Base-by-base conservation (phyloP, 2,329 filamentous ascomycete genomes). In the Dryadomyces sulphureus region DNA sequence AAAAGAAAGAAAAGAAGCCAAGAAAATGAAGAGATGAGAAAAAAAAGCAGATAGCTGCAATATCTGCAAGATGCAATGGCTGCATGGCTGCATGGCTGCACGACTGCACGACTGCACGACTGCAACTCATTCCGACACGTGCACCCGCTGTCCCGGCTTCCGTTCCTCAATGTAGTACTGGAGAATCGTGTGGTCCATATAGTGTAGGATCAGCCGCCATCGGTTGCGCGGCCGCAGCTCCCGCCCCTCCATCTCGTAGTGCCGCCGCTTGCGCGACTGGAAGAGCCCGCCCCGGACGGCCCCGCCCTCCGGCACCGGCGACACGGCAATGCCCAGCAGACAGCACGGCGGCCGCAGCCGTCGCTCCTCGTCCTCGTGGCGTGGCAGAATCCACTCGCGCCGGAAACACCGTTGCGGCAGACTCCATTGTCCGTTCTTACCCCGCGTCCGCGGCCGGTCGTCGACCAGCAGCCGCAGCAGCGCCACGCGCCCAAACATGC, bases 161-260 rank as follows among this genome's bases (percentile, higher is more conserved):
- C n/a, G 47, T 45, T 44, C 45, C 45, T 54, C 48, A 45, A 87
- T 60, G 59, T 85, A 79, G 62, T 87, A 89, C 48, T 73, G 79
- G 52, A 86, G 56, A 24, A 89, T 71, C 2, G 74, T 73, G 54
- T 84, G 77, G 59, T 87, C 77, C 48, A 72, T 70, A 57, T 81
- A 89, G 58, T 84, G 78, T 60, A 89, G 62, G 58, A 90, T 72
- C 48, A 90, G 53, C 48, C 81, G 66, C 69, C 80, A 88, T 48
- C 74, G 67, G 51, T 67, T 65, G 49, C 65, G 59, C 27, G 56
- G 50, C 7, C 54, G 49, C 45, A 54, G 50, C 25, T 53, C 50
- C n/a, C 47, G 50, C 30, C 55, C 45, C 22, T 53, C 41, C 32
- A 22, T 12, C 50, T 48, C 36, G 46, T 12, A 38, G n/a, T 17